Percentiles rank a stretch among this genome's conserved stretches.
Evolutionary conservation across 768 basidiomycete species (phyloP).

Genomic region (Epithele typhae): DNA sequence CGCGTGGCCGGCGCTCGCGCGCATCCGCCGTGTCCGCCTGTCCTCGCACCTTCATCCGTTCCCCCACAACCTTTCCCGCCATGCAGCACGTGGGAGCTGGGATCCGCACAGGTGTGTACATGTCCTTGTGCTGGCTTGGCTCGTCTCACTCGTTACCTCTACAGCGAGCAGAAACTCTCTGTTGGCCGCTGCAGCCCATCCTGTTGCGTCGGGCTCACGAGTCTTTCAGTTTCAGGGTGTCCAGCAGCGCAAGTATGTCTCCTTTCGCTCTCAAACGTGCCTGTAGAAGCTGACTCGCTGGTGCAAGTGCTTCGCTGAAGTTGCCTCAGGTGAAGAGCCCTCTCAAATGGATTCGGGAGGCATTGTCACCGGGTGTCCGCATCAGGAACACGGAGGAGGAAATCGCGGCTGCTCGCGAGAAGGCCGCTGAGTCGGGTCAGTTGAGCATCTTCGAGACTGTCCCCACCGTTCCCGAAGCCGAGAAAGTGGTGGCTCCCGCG

Average conservation of each 20-base stretch:
- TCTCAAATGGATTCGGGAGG: slow-evolving; percentile 60
- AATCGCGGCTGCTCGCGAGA: slow-evolving; percentile 24
- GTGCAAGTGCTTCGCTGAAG: slow-evolving; percentile 35
- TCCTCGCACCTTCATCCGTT: not conserved
- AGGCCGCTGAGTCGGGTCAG: slow-evolving; percentile 23
- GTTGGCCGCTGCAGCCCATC: slow-evolving; percentile 9
- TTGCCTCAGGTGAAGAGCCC: slow-evolving; percentile 35
- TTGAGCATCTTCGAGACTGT: slow-evolving; percentile 26
- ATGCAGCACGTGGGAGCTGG: slow-evolving; percentile 17
- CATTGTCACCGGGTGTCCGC: slow-evolving; percentile 45
- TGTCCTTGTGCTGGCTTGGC: too few relatives aligned
- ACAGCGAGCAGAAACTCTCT: slow-evolving; percentile 9
- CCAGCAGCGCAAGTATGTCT: slow-evolving; percentile 41
- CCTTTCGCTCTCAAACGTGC: not conserved
- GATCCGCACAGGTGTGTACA: slow-evolving; percentile 13
- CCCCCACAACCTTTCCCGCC: not conserved
- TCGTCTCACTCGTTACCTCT: not conserved
- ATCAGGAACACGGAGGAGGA: slow-evolving; percentile 43
- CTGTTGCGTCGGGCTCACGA: slow-evolving; percentile 15
- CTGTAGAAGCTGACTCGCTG: too few relatives aligned
- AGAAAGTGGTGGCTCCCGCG: not conserved
- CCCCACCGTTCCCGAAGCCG: slow-evolving; percentile 5
- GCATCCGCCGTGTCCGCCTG: slow-evolving; percentile 11
- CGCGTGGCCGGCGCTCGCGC: slow-evolving; percentile 6
- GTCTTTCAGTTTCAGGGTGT: slow-evolving; percentile 30